Percentiles rank a stretch among this genome's conserved stretches.
These are phyloP conservation scores for Vaccinium myrtillus DNA, from an alignment of 148 eudicot genomes.

Conservation along the genomic window DNA sequence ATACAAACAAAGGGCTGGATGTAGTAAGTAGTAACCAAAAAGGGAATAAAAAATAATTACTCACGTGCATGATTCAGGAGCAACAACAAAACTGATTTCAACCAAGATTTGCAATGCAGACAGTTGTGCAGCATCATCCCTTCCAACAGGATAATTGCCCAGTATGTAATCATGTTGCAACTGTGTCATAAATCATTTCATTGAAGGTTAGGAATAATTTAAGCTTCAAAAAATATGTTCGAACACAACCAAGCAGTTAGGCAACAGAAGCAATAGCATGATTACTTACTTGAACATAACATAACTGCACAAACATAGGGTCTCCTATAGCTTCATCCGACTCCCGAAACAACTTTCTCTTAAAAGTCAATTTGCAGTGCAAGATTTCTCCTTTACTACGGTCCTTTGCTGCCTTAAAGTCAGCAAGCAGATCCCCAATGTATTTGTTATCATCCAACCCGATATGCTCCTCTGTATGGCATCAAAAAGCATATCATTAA, in stretches of 20 bases:
- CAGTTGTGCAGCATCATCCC: conserved; percentile 91
- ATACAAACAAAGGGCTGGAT: not conserved
- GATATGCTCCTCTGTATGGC: conserved; percentile 74
- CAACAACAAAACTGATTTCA: conserved; percentile 72
- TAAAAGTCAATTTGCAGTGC: conserved; percentile 90
- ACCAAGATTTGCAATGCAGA: conserved; percentile 93
- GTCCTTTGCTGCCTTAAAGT: conserved; percentile 92
- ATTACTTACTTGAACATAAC: conserved; percentile 79
- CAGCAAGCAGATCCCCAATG: conserved; percentile 90
- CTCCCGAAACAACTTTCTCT: conserved; percentile 92
- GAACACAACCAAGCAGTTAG: not conserved
- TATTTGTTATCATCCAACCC: conserved; percentile 95
- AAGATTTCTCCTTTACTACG: conserved; percentile 93
- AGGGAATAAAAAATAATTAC: conserved; percentile 26
- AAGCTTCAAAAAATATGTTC: not conserved
- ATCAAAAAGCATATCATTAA: conserved; percentile 8
- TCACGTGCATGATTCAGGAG: conserved; percentile 90
- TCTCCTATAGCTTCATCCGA: conserved; percentile 95
- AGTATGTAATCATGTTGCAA: conserved; percentile 95
- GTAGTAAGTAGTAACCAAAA: not conserved
- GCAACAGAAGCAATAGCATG: not conserved
- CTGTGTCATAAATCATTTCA: conserved; percentile 36
- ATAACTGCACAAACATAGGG: conserved; percentile 96
- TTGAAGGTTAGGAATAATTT: not conserved
- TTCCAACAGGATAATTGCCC: conserved; percentile 99